phyloP scores from a whole-genome alignment of 2,329 filamentous ascomycete species.

The Colletotrichum gigasporum region DNA sequence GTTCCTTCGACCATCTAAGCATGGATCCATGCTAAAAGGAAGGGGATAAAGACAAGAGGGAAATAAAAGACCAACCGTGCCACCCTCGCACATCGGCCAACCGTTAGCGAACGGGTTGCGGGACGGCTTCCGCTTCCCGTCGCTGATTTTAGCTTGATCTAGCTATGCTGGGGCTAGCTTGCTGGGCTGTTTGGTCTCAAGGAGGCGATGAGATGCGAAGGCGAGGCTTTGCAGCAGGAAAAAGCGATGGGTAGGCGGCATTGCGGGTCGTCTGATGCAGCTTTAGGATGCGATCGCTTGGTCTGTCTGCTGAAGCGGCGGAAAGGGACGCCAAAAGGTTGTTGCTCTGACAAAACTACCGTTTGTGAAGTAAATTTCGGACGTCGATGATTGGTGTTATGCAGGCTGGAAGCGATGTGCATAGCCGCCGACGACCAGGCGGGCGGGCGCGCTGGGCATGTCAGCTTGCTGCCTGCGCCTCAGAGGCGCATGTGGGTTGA shows the following conservation, averaged over 20 bases:
- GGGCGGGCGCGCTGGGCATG: constrained; percentile 22
- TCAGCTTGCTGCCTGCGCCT: constrained; percentile 9
- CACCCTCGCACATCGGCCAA: constrained; percentile 20
- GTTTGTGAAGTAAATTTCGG: constrained; percentile 14
- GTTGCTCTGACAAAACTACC: neutral
- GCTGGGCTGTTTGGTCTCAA: neutral
- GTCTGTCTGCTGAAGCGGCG: neutral
- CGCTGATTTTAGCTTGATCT: constrained; percentile 4
- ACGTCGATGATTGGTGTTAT: constrained; percentile 21
- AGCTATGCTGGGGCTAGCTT: neutral
- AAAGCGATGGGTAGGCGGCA: neutral
- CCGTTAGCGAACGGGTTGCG: neutral
- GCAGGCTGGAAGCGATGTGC: constrained; percentile 30
- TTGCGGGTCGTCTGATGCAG: neutral
- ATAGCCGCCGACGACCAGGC: constrained; percentile 28
- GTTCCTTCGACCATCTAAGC: neutral
- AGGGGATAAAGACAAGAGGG: neutral
- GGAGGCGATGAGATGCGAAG: neutral
- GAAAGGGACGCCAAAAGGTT: neutral
- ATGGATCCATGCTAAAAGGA: constrained; percentile 8
- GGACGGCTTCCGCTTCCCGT: constrained; percentile 17
- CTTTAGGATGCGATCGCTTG: neutral
- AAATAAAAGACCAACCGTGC: constrained; percentile 17
- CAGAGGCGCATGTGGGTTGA: neutral
- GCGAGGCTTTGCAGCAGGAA: neutral